Conservation (phyloP, 177 flowering plant genomes). For the Vitis hybrid region DNA sequence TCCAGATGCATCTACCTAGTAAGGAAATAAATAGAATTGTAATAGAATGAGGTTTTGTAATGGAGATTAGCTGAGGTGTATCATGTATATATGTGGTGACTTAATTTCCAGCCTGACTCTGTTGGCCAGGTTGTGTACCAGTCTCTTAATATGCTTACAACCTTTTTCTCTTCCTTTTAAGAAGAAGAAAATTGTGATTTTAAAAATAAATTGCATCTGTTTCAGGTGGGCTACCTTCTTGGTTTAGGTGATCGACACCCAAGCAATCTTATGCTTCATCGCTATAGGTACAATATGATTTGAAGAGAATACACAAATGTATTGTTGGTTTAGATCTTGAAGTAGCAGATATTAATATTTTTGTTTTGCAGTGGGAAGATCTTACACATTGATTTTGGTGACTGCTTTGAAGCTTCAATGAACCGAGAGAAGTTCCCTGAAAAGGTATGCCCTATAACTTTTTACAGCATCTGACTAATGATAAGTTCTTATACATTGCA, state of each 20-base stretch:
- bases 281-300: constrained; percentile 61
- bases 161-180: too few relatives aligned
- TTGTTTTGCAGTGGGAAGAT: constrained; percentile 82
- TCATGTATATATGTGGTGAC: not conserved
- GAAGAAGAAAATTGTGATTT: not conserved
- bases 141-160: too few relatives aligned
- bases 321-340: not conserved
- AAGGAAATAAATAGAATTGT: too few relatives aligned
- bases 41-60: too few relatives aligned
- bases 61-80: too few relatives aligned
- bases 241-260: constrained; percentile 99
- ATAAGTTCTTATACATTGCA: not conserved
- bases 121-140: too few relatives aligned
- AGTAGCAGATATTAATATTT: not conserved
- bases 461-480: not conserved
- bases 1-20: too few relatives aligned
- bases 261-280: constrained; percentile 96
- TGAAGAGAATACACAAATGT: not conserved
- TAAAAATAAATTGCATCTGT: constrained; percentile 6
- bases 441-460: constrained; percentile 46
- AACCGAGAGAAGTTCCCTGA: constrained; percentile 98
- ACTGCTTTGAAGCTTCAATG: constrained; percentile 99
- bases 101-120: too few relatives aligned
- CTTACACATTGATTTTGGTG: constrained; percentile 98
- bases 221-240: constrained; percentile 96